phyloP scores from a whole-genome alignment of 2,329 filamentous ascomycete species.

The Neospermospora avenae region DNA sequence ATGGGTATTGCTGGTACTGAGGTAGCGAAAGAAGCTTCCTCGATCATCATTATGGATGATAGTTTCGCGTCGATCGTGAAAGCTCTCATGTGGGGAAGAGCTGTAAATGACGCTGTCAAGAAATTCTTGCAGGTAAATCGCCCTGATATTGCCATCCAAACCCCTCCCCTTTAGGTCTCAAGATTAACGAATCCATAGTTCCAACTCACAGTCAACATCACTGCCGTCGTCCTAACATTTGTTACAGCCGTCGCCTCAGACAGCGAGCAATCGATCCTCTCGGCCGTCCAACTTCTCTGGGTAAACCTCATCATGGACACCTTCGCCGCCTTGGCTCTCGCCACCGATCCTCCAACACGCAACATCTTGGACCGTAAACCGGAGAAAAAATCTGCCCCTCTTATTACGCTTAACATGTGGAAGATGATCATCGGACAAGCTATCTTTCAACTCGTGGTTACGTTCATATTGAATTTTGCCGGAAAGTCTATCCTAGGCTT shows the following conservation, averaged over 20 bases:
- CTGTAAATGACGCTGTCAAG: conserved; percentile 52
- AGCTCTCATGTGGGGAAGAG: conserved; percentile 59
- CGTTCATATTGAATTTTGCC: conserved; percentile 81
- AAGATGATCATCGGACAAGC: conserved; percentile 98
- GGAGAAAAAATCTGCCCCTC: conserved; percentile 66
- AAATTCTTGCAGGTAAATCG: conserved; percentile 42
- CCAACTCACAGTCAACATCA: conserved; percentile 74
- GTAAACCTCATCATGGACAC: conserved; percentile 86
- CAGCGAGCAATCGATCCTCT: conserved; percentile 65
- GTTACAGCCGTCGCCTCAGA: conserved; percentile 65
- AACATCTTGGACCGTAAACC: conserved; percentile 69
- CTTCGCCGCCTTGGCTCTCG: conserved; percentile 71
- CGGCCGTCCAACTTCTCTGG: conserved; percentile 75
- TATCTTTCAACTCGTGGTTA: conserved; percentile 77
- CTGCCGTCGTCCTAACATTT: conserved; percentile 73
- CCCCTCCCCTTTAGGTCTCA: not conserved
- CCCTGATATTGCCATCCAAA: not conserved
- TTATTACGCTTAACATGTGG: conserved; percentile 94
- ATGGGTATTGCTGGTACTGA: conserved; percentile 67
- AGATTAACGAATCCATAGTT: conserved; percentile 38
- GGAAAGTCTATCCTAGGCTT: conserved; percentile 59
- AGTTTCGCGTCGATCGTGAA: conserved; percentile 62
- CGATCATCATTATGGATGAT: conserved; percentile 61
- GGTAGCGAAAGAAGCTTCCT: conserved; percentile 59
- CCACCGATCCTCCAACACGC: conserved; percentile 68